Conservation (phyloP, 768 basidiomycete genomes). For the Hebeloma cylindrosporum region DNA sequence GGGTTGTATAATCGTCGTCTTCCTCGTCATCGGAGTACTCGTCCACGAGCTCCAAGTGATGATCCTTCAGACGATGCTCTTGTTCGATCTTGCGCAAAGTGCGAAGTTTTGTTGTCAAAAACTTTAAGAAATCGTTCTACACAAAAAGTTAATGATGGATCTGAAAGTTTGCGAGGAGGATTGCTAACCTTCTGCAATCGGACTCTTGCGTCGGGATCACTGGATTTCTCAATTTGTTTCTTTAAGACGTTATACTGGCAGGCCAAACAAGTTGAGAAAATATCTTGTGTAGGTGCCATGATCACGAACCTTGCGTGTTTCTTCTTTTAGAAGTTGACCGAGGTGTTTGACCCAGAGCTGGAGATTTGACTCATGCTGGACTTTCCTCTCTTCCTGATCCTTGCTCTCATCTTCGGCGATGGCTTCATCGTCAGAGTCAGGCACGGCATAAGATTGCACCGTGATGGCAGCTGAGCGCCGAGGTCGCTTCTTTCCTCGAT, state of each 20-base stretch:
- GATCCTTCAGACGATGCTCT: conserved; percentile 41
- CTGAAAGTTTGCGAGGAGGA: neutral
- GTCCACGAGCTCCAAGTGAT: conserved; percentile 32
- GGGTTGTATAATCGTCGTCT: conserved; percentile 49
- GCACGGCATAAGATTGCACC: conserved; percentile 61
- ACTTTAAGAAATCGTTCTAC: conserved; percentile 71
- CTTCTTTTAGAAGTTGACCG: conserved; percentile 55
- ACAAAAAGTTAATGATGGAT: conserved; percentile 1
- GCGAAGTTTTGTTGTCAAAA: conserved; percentile 55
- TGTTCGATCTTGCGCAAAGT: conserved; percentile 60
- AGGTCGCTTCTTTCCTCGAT: conserved; percentile 51
- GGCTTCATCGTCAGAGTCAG: conserved; percentile 71
- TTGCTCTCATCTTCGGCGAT: conserved; percentile 36
- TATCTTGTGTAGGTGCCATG: conserved; percentile 2
- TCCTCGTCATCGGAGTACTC: conserved; percentile 51
- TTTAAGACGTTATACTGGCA: conserved; percentile 64
- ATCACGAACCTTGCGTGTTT: conserved; percentile 63
- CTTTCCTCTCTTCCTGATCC: conserved; percentile 35
- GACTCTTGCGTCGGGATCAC: conserved; percentile 44
- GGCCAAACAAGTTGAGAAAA: conserved; percentile 6
- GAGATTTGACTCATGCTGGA: conserved; percentile 41
- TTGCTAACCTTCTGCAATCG: conserved; percentile 56
- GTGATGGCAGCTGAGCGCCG: conserved; percentile 53
- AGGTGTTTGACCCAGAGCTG: conserved; percentile 74
- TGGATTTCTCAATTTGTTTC: conserved; percentile 48